These are phyloP conservation scores for Metschnikowia corniflorae DNA, from an alignment of 805 yeast genomes.

Conservation along the genomic window DNA sequence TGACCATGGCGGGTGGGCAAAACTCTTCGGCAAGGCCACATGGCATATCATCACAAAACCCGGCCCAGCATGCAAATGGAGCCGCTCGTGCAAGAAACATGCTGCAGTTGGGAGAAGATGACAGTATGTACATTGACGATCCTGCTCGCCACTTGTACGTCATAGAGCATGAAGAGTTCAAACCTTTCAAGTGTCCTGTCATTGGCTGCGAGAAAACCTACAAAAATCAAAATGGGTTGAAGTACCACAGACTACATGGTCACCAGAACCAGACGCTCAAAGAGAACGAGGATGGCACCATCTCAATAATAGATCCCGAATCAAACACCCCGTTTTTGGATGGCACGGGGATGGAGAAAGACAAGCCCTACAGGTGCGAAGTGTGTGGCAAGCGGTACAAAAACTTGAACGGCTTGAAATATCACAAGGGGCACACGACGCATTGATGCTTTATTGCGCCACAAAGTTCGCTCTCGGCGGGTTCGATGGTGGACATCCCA, in stretches of 20 bases:
- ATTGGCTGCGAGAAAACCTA: slow-evolving; percentile 97
- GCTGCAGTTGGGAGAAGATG: slow-evolving; percentile 36
- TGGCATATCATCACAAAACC: slow-evolving; percentile 7
- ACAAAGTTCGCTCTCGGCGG: too few relatives aligned
- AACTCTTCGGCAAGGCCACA: slow-evolving; percentile 2
- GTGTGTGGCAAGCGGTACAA: slow-evolving; percentile 97
- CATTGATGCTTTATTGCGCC: slow-evolving; percentile 47
- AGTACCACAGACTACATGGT: slow-evolving; percentile 93
- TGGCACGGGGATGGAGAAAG: slow-evolving; percentile 93
- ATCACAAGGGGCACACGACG: slow-evolving; percentile 97
- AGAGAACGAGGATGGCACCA: slow-evolving; percentile 90
- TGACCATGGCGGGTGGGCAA: slow-evolving; percentile 14
- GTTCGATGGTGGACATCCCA: too few relatives aligned
- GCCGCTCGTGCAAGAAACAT: slow-evolving; percentile 9
- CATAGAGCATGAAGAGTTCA: slow-evolving; percentile 84
- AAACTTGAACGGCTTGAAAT: slow-evolving; percentile 92
- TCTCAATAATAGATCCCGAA: slow-evolving; percentile 88
- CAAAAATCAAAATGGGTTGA: slow-evolving; percentile 95
- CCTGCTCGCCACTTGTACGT: slow-evolving; percentile 94
- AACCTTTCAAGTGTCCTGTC: slow-evolving; percentile 97
- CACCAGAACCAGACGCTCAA: slow-evolving; percentile 93
- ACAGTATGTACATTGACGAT: slow-evolving; percentile 85
- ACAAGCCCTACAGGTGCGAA: slow-evolving; percentile 97
- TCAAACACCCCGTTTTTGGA: slow-evolving; percentile 86
- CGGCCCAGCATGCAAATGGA: slow-evolving; percentile 5